Percentiles rank a stretch among this genome's conserved stretches.
Evolutionary conservation across 164 flowering plant species (phyloP).

Genomic region (Aristolochia fimbriata): DNA sequence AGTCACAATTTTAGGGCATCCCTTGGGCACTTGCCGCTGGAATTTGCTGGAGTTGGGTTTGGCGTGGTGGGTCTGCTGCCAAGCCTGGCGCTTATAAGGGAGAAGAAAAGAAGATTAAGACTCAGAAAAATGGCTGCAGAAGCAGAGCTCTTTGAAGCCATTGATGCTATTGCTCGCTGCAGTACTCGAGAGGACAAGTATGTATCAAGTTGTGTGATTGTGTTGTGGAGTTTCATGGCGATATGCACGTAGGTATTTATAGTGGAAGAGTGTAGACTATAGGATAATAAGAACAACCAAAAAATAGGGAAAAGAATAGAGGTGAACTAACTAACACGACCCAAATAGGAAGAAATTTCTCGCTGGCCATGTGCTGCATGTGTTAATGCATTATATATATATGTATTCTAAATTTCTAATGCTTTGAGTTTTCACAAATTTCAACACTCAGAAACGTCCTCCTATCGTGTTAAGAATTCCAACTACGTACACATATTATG

Average conservation of each 20-base stretch:
- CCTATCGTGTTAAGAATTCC: too few species aligned
- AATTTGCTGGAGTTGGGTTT: background rate
- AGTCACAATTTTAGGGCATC: constrained; percentile 59
- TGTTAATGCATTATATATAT: too few species aligned
- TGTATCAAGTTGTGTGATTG: background rate
- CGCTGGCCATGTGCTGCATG: too few species aligned
- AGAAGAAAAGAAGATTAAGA: constrained; percentile 56
- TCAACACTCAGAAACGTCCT: too few species aligned
- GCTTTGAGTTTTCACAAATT: too few species aligned
- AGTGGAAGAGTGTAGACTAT: background rate
- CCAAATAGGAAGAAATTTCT: too few species aligned
- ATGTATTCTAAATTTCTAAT: too few species aligned
- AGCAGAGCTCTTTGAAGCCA: constrained; percentile 37
- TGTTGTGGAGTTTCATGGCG: background rate
- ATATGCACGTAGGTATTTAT: background rate
- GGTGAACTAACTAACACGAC: too few species aligned
- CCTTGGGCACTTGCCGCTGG: constrained; percentile 33
- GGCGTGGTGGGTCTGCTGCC: constrained; percentile 2
- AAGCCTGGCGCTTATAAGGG: constrained; percentile 34
- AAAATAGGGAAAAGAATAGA: too few species aligned
- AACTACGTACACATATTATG: too few species aligned
- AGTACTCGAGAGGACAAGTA: background rate
- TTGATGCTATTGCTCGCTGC: background rate
- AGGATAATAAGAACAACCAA: too few species aligned
- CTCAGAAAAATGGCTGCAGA: constrained; percentile 32